Evolutionary conservation across 2,329 filamentous ascomycete genomes (phyloP).

Genomic region (Phyllosticta citribraziliensis): DNA sequence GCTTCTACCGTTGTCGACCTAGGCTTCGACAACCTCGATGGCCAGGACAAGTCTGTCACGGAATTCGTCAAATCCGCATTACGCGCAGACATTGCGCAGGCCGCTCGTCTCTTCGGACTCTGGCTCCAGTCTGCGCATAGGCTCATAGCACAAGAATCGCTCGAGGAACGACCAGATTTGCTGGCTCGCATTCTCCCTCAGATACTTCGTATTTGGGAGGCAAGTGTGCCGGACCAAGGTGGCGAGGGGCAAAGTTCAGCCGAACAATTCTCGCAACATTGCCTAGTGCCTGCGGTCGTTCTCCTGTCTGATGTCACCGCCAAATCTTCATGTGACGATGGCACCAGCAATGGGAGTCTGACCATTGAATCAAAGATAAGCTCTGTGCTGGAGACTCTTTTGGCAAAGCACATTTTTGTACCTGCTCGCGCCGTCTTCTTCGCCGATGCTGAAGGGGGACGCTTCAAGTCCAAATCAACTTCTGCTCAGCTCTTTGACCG

Average conservation of each 20-base stretch:
- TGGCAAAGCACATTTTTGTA: conserved; percentile 34
- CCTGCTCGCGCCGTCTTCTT: conserved; percentile 31
- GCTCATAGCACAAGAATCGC: neutral
- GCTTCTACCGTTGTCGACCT: conserved; percentile 13
- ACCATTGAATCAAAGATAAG: conserved; percentile 3
- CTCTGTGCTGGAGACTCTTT: conserved; percentile 22
- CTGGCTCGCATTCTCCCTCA: conserved; percentile 9
- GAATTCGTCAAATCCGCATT: conserved; percentile 29
- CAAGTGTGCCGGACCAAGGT: conserved; percentile 19
- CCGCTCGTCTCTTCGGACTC: conserved; percentile 25
- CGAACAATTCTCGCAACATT: conserved; percentile 29
- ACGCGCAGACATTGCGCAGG: conserved; percentile 24
- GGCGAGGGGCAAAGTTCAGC: conserved; percentile 21
- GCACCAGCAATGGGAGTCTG: neutral
- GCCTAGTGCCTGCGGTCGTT: conserved; percentile 22
- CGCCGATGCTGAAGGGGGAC: conserved; percentile 9
- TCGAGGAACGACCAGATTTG: neutral
- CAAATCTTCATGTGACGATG: conserved; percentile 1
- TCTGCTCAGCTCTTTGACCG: conserved; percentile 11
- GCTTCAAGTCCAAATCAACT: conserved; percentile 10
- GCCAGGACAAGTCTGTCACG: conserved; percentile 18
- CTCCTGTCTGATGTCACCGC: conserved; percentile 17
- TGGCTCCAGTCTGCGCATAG: conserved; percentile 23
- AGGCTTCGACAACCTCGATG: conserved; percentile 10
- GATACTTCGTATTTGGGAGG: conserved; percentile 22